Conservation (phyloP, 1,284 basidiomycete genomes). For the Leccinum olivaceoglutinosum region DNA sequence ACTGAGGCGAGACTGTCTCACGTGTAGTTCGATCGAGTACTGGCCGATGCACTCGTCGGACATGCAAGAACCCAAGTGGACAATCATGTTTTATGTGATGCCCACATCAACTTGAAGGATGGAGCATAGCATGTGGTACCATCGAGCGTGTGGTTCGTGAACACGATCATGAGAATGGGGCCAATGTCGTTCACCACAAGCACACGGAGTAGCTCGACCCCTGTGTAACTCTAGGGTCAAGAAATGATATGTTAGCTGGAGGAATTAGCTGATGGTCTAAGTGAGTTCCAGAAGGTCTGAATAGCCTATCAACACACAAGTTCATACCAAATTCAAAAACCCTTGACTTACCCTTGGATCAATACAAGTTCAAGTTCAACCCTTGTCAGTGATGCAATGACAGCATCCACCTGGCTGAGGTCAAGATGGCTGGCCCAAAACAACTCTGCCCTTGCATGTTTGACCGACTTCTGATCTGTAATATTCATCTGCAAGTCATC, state of each 20-base stretch:
- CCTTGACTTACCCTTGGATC: conserved; percentile 58
- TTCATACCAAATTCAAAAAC: not conserved
- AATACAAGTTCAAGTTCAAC: conserved; percentile 61
- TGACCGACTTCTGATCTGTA: conserved; percentile 21
- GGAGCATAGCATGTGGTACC: conserved; percentile 60
- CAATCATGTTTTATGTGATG: conserved; percentile 57
- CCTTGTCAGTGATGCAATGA: conserved; percentile 53
- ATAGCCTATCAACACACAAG: conserved; percentile 1
- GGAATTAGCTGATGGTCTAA: not conserved
- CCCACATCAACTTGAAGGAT: conserved; percentile 55
- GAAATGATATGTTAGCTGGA: not conserved
- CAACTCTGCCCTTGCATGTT: conserved; percentile 37
- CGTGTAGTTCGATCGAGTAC: conserved; percentile 58
- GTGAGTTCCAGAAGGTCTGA: conserved; percentile 62
- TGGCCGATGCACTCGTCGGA: conserved; percentile 53
- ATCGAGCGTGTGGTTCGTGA: conserved; percentile 66
- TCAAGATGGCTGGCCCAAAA: conserved; percentile 49
- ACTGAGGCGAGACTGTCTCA: conserved; percentile 41
- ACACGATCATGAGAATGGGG: conserved; percentile 65
- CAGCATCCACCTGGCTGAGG: conserved; percentile 60
- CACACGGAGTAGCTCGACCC: conserved; percentile 59
- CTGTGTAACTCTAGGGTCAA: conserved; percentile 51
- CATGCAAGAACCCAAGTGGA: conserved; percentile 59
- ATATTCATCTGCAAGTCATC: conserved; percentile 19
- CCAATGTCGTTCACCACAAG: conserved; percentile 45